phyloP scores from a whole-genome alignment of 2,329 filamentous ascomycete species.

The Aureobasidium melanogenum region DNA sequence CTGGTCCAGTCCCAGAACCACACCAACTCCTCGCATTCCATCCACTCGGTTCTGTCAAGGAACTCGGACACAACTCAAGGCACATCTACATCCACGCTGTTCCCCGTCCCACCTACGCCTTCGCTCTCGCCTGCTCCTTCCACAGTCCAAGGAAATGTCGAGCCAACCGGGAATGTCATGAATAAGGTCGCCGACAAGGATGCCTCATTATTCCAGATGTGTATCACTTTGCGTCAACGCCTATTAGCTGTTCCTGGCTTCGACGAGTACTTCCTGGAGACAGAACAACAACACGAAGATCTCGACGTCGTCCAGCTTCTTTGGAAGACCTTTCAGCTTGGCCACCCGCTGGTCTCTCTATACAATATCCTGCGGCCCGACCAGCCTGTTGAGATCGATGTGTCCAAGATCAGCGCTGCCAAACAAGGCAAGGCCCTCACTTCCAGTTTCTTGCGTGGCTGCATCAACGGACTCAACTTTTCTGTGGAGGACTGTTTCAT shows the following conservation, averaged over 20 bases:
- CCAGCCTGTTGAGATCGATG: slow-evolving; percentile 59
- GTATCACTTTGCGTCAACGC: slow-evolving; percentile 72
- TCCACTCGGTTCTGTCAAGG: slow-evolving; percentile 38
- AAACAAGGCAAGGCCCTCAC: slow-evolving; percentile 81
- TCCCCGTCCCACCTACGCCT: slow-evolving; percentile 24
- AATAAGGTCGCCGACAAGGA: slow-evolving; percentile 92
- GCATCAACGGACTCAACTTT: slow-evolving; percentile 72
- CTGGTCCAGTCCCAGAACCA: slow-evolving; percentile 36
- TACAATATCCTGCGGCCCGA: slow-evolving; percentile 77
- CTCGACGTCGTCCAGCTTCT: slow-evolving; percentile 80
- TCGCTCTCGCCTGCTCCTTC: slow-evolving; percentile 19
- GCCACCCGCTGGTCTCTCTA: slow-evolving; percentile 75
- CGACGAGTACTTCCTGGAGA: slow-evolving; percentile 32
- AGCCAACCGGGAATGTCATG: slow-evolving; percentile 88
- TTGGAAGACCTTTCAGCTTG: slow-evolving; percentile 78
- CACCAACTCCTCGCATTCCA: slow-evolving; percentile 38
- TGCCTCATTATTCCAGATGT: slow-evolving; percentile 90
- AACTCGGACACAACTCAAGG: slow-evolving; percentile 40
- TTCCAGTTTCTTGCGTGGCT: slow-evolving; percentile 88
- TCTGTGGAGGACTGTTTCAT: slow-evolving; percentile 79
- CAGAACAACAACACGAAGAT: slow-evolving; percentile 52
- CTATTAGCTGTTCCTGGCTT: slow-evolving; percentile 79
- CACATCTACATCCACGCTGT: slow-evolving; percentile 37
- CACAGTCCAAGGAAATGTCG: slow-evolving; percentile 50
- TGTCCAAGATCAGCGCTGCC: slow-evolving; percentile 48